Evolutionary conservation across 495 filamentous ascomycete genomes (phyloP).

Genomic region (Delitschia confertaspora): DNA sequence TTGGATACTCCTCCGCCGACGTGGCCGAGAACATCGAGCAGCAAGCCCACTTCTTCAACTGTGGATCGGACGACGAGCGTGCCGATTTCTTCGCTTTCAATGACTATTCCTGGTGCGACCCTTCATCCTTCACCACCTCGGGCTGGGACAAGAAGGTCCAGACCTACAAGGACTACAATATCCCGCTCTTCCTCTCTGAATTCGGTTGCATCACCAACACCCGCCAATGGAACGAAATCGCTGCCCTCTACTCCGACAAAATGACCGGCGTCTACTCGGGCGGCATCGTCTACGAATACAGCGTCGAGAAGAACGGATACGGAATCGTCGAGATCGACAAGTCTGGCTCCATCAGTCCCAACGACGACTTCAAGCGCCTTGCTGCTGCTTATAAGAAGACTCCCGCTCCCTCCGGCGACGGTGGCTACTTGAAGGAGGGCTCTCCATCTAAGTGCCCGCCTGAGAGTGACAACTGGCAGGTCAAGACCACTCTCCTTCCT

Average conservation of each 20-base stretch:
- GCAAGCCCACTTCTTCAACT: conserved; percentile 90
- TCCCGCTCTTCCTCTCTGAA: conserved; percentile 91
- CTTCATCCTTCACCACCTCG: conserved; percentile 62
- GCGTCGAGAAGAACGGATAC: conserved; percentile 63
- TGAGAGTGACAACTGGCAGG: conserved; percentile 61
- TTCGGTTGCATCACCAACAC: conserved; percentile 78
- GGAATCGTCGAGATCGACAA: conserved; percentile 46
- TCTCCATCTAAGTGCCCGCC: conserved; percentile 61
- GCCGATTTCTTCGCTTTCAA: conserved; percentile 97
- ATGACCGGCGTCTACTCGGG: conserved; percentile 94
- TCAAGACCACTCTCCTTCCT: conserved; percentile 56
- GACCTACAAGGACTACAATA: conserved; percentile 77
- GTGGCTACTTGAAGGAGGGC: conserved; percentile 64
- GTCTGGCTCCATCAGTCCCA: conserved; percentile 22
- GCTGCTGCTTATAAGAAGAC: conserved; percentile 53
- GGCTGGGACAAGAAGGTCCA: conserved; percentile 89
- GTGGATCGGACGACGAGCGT: conserved; percentile 65
- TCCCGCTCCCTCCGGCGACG: conserved; percentile 59
- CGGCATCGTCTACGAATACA: conserved; percentile 92
- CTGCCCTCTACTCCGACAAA: conserved; percentile 64
- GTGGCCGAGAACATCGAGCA: conserved; percentile 76
- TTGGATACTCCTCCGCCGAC: conserved; percentile 88
- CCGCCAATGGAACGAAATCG: conserved; percentile 73
- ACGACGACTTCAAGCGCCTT: conserved; percentile 57
- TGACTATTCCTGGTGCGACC: conserved; percentile 95